Percentiles rank a stretch among this genome's conserved stretches.
These are phyloP conservation scores for Zoysia matrella DNA, from an alignment of 202 grass and related monocot genomes.

Conservation along the genomic window DNA sequence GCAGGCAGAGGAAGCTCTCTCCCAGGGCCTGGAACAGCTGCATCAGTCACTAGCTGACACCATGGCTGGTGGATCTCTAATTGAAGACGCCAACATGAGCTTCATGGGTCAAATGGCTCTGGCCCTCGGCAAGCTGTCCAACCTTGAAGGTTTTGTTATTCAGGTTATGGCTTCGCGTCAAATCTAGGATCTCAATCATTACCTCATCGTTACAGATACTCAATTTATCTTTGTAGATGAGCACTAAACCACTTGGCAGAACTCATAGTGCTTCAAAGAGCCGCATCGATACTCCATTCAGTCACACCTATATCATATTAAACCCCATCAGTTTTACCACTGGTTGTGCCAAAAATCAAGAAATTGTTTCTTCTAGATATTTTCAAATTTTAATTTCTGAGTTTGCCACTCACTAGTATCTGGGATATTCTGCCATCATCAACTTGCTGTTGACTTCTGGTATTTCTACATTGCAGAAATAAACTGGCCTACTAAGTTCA, in stretches of 20 bases:
- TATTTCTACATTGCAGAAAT: conserved; percentile 26
- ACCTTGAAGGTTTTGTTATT: conserved; percentile 85
- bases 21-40: conserved; percentile 85
- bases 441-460: background rate
- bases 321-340: background rate
- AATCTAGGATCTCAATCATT: conserved; percentile 12
- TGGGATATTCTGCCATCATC: conserved; percentile 18
- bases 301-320: background rate
- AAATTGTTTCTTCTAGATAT: conserved; percentile 3
- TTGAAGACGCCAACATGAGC: conserved; percentile 50
- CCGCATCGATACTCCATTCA: conserved; percentile 22
- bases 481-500: conserved; percentile 30
- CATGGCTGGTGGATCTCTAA: conserved; percentile 55
- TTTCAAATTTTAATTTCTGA: background rate
- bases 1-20: conserved; percentile 96
- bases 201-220: background rate
- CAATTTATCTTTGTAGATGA: conserved; percentile 8
- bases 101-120: conserved; percentile 90
- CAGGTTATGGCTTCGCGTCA: conserved; percentile 57
- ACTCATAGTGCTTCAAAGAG: conserved; percentile 10
- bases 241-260: conserved; percentile 16
- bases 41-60: conserved; percentile 70
- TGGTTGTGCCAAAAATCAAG: conserved; percentile 23
- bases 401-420: background rate
- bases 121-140: conserved; percentile 78